Conservation (phyloP, 257 asterid genomes). For the Solanum rostratum region DNA sequence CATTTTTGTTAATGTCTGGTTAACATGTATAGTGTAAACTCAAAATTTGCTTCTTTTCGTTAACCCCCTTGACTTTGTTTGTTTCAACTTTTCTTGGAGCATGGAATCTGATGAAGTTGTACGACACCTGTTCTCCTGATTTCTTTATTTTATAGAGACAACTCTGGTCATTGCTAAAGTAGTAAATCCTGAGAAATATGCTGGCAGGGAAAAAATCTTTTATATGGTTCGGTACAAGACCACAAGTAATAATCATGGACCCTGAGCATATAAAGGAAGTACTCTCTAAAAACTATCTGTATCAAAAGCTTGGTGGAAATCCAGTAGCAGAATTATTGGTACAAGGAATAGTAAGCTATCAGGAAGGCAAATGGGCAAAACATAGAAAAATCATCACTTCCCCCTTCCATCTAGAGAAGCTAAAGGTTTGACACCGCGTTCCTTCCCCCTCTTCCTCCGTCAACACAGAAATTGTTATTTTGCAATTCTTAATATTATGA, state of each 20-base stretch:
- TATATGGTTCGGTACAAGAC: conserved; percentile 51
- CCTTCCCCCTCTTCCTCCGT: not conserved
- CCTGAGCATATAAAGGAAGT: conserved; percentile 41
- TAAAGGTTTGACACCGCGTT: not conserved
- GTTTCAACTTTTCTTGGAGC: too few species aligned
- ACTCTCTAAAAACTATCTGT: conserved; percentile 15
- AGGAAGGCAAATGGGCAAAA: conserved; percentile 46
- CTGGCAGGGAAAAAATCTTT: conserved; percentile 33
- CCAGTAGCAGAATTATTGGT: conserved; percentile 24
- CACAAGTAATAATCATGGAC: conserved; percentile 24
- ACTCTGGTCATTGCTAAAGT: too few species aligned
- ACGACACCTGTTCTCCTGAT: too few species aligned
- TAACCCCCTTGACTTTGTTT: too few species aligned
- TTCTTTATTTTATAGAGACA: too few species aligned
- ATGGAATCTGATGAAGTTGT: too few species aligned
- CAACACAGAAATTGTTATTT: not conserved
- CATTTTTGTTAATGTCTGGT: too few species aligned
- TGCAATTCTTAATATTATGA: not conserved
- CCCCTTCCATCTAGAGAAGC: not conserved
- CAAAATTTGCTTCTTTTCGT: too few species aligned
- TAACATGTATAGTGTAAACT: too few species aligned
- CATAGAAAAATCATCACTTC: conserved; percentile 35
- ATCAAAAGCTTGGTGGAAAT: conserved; percentile 18
- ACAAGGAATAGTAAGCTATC: conserved; percentile 22
- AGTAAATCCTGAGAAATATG: not conserved